phyloP scores from a whole-genome alignment of 805 yeast genomes.

The Hyphopichia homilentoma region DNA sequence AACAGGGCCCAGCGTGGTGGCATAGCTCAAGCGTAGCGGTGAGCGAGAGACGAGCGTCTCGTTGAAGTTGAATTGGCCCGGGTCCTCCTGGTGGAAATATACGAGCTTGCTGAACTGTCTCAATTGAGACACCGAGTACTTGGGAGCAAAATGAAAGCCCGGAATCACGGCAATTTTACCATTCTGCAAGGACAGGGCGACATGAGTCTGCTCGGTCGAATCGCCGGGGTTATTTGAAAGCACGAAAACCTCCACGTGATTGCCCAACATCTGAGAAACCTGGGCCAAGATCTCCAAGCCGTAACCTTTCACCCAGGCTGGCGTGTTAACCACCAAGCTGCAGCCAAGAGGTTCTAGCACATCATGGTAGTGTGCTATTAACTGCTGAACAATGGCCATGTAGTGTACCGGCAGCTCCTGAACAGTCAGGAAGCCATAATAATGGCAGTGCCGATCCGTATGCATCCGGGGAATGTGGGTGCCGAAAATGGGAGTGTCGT shows the following conservation, averaged over 20 bases:
- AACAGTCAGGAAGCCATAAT: conserved; percentile 67
- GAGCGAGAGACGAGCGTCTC: conserved; percentile 18
- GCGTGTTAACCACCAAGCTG: conserved; percentile 66
- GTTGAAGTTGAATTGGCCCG: conserved; percentile 16
- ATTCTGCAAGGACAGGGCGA: conserved; percentile 22
- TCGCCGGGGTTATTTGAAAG: conserved; percentile 17
- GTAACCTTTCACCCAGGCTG: conserved; percentile 90
- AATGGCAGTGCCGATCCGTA: conserved; percentile 21
- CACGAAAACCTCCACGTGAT: conserved; percentile 57
- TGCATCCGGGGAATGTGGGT: conserved; percentile 19
- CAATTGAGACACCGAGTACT: conserved; percentile 49
- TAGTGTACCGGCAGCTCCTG: conserved; percentile 62
- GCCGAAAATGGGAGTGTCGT: conserved; percentile 23
- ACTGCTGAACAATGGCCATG: conserved; percentile 34
- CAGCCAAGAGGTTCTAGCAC: conserved; percentile 16
- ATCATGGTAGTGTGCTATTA: conserved; percentile 31
- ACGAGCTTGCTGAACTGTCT: conserved; percentile 49
- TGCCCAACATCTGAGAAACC: conserved; percentile 42
- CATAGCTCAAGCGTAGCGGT: conserved; percentile 26
- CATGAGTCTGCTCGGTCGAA: conserved; percentile 24
- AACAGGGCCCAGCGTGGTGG: conserved; percentile 7
- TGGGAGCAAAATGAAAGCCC: conserved; percentile 29
- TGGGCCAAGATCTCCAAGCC: conserved; percentile 65
- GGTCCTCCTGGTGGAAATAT: conserved; percentile 46
- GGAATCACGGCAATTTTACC: conserved; percentile 23